A percentile compares a stretch with the other conserved stretches of the same genome.
phyloP scores from a whole-genome alignment of 2,329 filamentous ascomycete species.

The Colletotrichum sp. region DNA sequence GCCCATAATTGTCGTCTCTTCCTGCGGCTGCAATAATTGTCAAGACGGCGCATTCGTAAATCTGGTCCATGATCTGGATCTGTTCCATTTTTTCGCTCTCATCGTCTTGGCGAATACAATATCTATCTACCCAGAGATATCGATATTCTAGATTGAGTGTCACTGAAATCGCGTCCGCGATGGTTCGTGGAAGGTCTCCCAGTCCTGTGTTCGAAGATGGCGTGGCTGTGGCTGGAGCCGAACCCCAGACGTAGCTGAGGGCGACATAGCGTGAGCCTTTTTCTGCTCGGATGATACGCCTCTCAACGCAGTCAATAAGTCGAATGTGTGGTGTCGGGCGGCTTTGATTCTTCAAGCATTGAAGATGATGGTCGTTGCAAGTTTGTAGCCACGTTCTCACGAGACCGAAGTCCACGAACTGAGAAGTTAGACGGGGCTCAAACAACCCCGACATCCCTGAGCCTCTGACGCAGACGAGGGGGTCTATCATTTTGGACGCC shows the following conservation, averaged over 20 bases:
- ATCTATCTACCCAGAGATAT: constrained; percentile 25
- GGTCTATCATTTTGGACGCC: neutral
- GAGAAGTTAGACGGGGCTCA: neutral
- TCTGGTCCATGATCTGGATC: constrained; percentile 13
- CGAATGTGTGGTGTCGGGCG: neutral
- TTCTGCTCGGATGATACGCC: neutral
- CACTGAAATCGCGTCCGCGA: neutral
- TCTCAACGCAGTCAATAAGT: neutral
- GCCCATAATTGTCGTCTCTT: neutral
- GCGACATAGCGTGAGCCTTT: neutral
- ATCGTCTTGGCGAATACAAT: constrained; percentile 23
- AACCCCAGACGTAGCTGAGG: neutral
- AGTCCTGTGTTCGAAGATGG: neutral
- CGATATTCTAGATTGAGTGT: neutral
- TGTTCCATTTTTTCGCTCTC: neutral
- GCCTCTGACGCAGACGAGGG: neutral
- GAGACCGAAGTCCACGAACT: neutral
- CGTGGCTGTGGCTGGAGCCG: too few relatives aligned
- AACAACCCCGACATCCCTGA: neutral
- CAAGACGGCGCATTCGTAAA: constrained; percentile 5
- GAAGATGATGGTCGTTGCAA: neutral
- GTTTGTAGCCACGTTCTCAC: neutral
- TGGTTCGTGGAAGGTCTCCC: neutral
- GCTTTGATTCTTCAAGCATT: neutral
- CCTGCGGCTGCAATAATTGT: neutral